Conservation (phyloP, 2,329 filamentous ascomycete genomes). For the Colletotrichum higginsianum region DNA sequence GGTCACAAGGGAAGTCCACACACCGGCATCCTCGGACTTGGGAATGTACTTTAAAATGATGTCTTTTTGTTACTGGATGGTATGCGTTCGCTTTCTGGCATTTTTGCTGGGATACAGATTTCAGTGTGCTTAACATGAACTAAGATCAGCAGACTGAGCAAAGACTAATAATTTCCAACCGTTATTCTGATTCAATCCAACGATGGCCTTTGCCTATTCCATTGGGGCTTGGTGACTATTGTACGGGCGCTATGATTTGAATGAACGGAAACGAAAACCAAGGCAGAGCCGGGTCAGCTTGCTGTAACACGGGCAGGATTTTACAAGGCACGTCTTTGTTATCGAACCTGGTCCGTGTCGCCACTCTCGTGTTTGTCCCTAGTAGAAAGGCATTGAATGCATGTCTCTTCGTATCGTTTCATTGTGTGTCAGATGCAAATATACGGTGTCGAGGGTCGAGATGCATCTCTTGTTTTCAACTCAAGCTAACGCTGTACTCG, state of each 20-base stretch:
- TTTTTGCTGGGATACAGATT: not conserved
- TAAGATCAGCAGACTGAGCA: not conserved
- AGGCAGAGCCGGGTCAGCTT: not conserved
- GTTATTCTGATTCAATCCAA: not conserved
- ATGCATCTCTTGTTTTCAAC: no score
- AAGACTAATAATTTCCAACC: conserved; percentile 13
- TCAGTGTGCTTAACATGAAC: not conserved
- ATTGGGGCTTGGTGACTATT: not conserved
- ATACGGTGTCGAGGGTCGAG: no score
- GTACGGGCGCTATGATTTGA: not conserved
- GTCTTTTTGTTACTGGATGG: conserved; percentile 16
- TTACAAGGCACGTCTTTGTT: not conserved
- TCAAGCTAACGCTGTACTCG: no score
- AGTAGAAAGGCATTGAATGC: no score
- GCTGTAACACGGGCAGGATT: not conserved
- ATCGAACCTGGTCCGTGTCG: not conserved
- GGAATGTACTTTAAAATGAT: conserved; percentile 35
- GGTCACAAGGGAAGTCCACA: conserved; percentile 24
- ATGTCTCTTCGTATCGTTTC: no score
- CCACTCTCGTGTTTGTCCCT: no score
- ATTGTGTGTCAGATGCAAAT: no score
- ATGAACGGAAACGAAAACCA: not conserved
- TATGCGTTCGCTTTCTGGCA: not conserved
- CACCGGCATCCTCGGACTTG: conserved; percentile 28
- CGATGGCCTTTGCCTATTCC: not conserved